Percentiles rank a stretch among this genome's conserved stretches.
phyloP scores from a whole-genome alignment of 306 rosid genomes.

The Prunus mira region DNA sequence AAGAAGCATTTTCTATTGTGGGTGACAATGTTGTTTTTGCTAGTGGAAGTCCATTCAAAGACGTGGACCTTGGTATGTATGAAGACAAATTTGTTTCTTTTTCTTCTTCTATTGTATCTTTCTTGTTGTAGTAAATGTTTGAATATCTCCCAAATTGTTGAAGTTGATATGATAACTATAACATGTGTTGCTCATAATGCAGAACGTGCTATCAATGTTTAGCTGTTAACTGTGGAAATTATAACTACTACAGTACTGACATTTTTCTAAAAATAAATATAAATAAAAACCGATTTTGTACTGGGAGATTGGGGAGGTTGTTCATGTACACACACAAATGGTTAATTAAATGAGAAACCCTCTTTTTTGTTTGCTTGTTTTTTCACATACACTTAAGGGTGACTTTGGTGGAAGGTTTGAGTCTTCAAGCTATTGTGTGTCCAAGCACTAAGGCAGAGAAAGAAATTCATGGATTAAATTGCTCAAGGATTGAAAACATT shows the following conservation, averaged over 20 bases:
- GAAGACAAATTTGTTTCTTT: not conserved
- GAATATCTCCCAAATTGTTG: too few relatives aligned
- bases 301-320: too few relatives aligned
- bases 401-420: not conserved
- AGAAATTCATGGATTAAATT: not conserved
- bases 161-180: too few relatives aligned
- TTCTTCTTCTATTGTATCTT: not conserved
- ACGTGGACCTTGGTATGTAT: constrained; percentile 81
- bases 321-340: too few relatives aligned
- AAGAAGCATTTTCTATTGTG: constrained; percentile 85
- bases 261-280: not conserved
- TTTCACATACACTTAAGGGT: not conserved
- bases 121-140: not conserved
- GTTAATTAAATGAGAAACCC: not conserved
- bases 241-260: not conserved
- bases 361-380: not conserved
- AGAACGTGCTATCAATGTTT: not conserved
- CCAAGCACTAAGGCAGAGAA: not conserved
- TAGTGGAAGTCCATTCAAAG: constrained; percentile 96
- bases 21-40: constrained; percentile 93
- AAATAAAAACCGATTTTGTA: too few relatives aligned
- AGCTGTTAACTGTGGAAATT: not conserved
- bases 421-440: not conserved
- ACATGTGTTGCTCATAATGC: not conserved
- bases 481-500: not conserved